Evolutionary conservation across 1,284 basidiomycete species (phyloP).

Genomic region (Gomphus bonarii): DNA sequence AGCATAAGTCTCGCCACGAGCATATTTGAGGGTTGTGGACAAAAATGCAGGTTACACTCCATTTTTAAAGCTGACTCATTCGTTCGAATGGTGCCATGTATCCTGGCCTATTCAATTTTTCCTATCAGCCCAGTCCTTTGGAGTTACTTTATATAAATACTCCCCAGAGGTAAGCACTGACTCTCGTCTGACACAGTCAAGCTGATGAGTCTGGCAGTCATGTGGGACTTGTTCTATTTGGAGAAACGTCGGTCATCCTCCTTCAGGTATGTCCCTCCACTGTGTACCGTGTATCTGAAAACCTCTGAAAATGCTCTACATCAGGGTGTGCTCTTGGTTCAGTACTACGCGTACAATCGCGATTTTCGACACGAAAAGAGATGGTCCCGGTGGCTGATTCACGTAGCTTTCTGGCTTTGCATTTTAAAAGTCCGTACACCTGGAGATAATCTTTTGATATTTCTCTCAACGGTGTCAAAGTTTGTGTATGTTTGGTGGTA

Average conservation of each 20-base stretch:
- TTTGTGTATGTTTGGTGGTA: conserved; percentile 2
- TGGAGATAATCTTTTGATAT: neutral
- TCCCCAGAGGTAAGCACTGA: neutral
- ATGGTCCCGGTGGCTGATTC: conserved; percentile 8
- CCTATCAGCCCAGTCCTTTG: conserved; percentile 4
- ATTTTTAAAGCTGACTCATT: neutral
- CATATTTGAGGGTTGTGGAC: neutral
- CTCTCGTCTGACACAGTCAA: neutral
- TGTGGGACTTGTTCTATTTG: neutral
- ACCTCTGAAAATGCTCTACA: neutral
- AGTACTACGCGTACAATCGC: conserved; percentile 1
- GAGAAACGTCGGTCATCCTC: conserved; percentile 1
- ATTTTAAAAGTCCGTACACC: neutral
- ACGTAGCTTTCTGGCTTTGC: neutral
- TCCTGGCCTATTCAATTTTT: conserved; percentile 6
- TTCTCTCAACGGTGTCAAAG: neutral
- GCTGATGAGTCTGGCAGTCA: neutral
- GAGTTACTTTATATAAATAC: neutral
- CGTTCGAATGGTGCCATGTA: neutral
- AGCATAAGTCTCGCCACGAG: no score
- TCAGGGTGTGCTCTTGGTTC: conserved; percentile 3
- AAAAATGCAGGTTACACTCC: neutral
- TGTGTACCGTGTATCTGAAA: neutral
- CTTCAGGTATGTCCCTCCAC: neutral
- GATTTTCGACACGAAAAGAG: conserved; percentile 2